These are phyloP conservation scores for Erysimum cheiranthoides DNA, from an alignment of 345 rosid genomes.

Conservation along the genomic window DNA sequence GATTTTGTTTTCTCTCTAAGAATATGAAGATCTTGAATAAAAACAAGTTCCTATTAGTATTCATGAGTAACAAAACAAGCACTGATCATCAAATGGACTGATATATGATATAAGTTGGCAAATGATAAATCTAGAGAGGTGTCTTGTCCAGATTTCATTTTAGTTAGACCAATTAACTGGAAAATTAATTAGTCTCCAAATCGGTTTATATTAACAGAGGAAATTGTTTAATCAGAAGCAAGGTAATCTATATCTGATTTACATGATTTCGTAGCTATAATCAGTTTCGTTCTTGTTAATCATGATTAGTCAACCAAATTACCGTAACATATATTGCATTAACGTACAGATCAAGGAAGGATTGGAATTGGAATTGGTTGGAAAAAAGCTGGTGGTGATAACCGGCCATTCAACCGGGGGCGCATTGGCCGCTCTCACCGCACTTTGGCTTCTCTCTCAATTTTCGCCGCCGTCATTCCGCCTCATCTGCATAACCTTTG, in stretches of 20 bases:
- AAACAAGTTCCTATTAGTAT: not conserved
- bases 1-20: not conserved
- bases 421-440: slow-evolving; percentile 70
- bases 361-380: slow-evolving; percentile 32
- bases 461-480: slow-evolving; percentile 39
- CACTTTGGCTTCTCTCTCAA: slow-evolving; percentile 78
- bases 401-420: slow-evolving; percentile 91
- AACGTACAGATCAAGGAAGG: slow-evolving; percentile 31
- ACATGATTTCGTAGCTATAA: not conserved
- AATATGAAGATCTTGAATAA: not conserved
- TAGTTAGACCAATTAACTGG: not conserved
- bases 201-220: not conserved
- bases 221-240: not conserved
- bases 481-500: slow-evolving; percentile 76
- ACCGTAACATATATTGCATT: not conserved
- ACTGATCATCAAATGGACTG: not conserved
- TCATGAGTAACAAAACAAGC: not conserved
- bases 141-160: not conserved
- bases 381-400: slow-evolving; percentile 59
- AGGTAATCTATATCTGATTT: not conserved
- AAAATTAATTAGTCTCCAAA: not conserved
- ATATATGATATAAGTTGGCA: not conserved
- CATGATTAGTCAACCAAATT: not conserved
- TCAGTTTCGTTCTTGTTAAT: not conserved
- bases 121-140: not conserved